Percentiles rank a stretch among this genome's conserved stretches.
Conservation (phyloP, 1,284 basidiomycete genomes). For the Leccinum pachyderme region DNA sequence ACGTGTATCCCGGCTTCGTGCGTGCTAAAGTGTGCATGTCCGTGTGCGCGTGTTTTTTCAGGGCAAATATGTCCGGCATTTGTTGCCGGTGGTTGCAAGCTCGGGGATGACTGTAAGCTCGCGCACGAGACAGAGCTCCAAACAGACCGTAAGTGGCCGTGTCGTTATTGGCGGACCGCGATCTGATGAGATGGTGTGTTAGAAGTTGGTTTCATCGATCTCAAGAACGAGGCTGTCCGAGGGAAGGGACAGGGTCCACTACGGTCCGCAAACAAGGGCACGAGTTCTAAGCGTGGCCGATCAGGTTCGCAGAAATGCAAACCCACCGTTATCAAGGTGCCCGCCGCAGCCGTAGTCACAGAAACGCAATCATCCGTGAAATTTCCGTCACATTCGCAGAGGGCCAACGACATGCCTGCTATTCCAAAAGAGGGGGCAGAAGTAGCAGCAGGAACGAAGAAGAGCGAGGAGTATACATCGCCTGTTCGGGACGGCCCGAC, state of each 20-base stretch:
- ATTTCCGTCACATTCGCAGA: conserved; percentile 1
- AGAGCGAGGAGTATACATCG: neutral
- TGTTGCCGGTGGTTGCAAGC: conserved; percentile 36
- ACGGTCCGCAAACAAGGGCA: neutral
- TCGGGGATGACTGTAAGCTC: conserved; percentile 41
- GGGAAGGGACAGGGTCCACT: neutral
- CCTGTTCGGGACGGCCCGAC: conserved; percentile 2
- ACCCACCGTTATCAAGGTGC: neutral
- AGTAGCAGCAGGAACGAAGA: neutral
- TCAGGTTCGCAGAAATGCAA: conserved; percentile 11
- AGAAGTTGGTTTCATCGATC: conserved; percentile 26
- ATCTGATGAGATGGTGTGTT: neutral
- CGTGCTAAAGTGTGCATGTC: neutral
- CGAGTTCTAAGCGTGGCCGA: conserved; percentile 7
- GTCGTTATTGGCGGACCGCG: neutral
- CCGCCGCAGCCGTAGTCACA: neutral
- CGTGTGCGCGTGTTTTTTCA: conserved; percentile 11
- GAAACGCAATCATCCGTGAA: neutral
- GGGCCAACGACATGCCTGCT: neutral
- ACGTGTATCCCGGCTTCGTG: neutral
- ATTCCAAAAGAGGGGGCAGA: neutral
- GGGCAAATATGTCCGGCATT: conserved; percentile 40
- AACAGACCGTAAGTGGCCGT: conserved; percentile 20
- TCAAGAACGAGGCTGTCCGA: conserved; percentile 1
- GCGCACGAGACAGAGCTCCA: conserved; percentile 37